Evolutionary conservation across 768 basidiomycete species (phyloP).

Genomic region (Phylloporus arenicola): DNA sequence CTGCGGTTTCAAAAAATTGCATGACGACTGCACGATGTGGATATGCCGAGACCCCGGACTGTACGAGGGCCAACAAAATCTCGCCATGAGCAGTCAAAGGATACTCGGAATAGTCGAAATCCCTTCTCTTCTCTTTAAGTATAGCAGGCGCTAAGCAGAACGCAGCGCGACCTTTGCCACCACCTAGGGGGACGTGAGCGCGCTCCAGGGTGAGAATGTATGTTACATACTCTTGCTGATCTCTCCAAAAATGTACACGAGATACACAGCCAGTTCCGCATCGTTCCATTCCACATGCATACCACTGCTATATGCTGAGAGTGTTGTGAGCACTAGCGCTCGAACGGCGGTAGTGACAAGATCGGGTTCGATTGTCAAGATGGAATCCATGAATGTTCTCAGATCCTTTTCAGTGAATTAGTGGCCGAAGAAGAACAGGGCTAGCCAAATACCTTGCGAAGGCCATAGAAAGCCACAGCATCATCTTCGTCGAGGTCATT

Average conservation of each 20-base stretch:
- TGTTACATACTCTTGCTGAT: slow-evolving; percentile 71
- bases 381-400: slow-evolving; percentile 79
- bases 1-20: slow-evolving; percentile 88
- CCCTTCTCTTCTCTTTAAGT: slow-evolving; percentile 62
- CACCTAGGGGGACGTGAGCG: slow-evolving; percentile 38
- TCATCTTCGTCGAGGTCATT: slow-evolving; percentile 89
- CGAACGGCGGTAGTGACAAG: slow-evolving; percentile 78
- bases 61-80: slow-evolving; percentile 77
- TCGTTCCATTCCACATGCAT: slow-evolving; percentile 80
- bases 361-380: slow-evolving; percentile 78
- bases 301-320: slow-evolving; percentile 61
- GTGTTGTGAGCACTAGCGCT: slow-evolving; percentile 65
- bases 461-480: slow-evolving; percentile 69
- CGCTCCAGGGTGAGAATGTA: neutral
- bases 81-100: slow-evolving; percentile 89
- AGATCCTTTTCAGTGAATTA: slow-evolving; percentile 57
- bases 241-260: slow-evolving; percentile 92
- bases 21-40: slow-evolving; percentile 80
- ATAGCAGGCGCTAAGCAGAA: slow-evolving; percentile 76
- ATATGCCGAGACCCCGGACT: slow-evolving; percentile 75
- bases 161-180: slow-evolving; percentile 75
- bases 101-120: slow-evolving; percentile 68
- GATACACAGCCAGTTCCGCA: slow-evolving; percentile 88
- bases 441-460: slow-evolving; percentile 63
- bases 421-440: slow-evolving; percentile 2